Base-by-base conservation (phyloP, 2,329 filamentous ascomycete genomes). In the Monascus ruber region DNA sequence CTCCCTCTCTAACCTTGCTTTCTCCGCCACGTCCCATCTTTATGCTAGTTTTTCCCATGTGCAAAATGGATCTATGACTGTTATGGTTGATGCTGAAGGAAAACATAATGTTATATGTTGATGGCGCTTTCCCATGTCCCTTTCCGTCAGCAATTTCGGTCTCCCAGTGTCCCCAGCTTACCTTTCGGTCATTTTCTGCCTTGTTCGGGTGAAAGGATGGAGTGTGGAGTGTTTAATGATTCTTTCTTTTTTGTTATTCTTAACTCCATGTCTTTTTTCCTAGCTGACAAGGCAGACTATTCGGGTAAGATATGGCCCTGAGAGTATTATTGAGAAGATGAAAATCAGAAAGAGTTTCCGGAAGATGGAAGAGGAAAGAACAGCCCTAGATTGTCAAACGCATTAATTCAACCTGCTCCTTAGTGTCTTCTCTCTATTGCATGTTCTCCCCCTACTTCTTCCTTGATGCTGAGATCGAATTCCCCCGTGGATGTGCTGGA, bases 31-130 rank as follows among this genome's bases (percentile, higher is more conserved):
- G 45, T 36, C 43, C 52, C 42, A 43, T 47, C 50, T 55, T 54
- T 47, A 48, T 52, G 50, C 51, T 55, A 47, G 40, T 48, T 53
- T 52, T 58, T 54, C 51, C 17, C 34, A 29, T 36, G 34, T 9
- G 25, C 10, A 28, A 36, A 36, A 34, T 34, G 33, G 33, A 11
- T 11, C 33, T 24, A 25, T 34, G 7, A 8, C 33, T 24, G 33
- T 9, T 5, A 25, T 24, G n/a, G 33, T 24, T 8, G 17, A 34
- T 29, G 28, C 28, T 6, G 28, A 29, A 29, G 28, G 28, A 29
- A 10, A 29, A 29, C 28, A 29, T 29, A 6, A 29, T 10, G 28
- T 6, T 29, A 29, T 6, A 29, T 29, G 28, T 29, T 10, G 28
- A 29, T 29, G 28, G 28, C 28, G 28, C 10, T 29, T 29, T 29